A percentile compares a stretch with the other conserved stretches of the same genome.
Conservation (phyloP, 352 stramenopile species). For the Thalassiosira mediterranea region DNA sequence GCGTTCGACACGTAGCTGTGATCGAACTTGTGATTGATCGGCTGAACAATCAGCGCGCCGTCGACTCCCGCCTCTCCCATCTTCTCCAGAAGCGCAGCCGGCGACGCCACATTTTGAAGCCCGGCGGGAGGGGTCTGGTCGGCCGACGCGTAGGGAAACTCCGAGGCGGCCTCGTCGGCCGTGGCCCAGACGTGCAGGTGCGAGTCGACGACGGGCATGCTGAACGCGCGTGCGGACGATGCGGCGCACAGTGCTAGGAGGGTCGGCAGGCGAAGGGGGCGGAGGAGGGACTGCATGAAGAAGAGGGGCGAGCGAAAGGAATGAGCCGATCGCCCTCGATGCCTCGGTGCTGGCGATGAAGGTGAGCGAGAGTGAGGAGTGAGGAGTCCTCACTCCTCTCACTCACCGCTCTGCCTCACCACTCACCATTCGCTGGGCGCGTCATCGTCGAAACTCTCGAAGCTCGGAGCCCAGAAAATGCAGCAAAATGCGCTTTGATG, state of each 20-base stretch:
- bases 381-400: too few relatives aligned
- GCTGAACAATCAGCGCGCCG: slow-evolving; percentile 84
- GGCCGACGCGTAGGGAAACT: slow-evolving; percentile 67
- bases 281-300: background rate
- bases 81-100: slow-evolving; percentile 56
- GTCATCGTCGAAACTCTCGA: too few relatives aligned
- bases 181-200: slow-evolving; percentile 85
- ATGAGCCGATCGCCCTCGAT: background rate
- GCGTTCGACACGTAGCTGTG: slow-evolving; percentile 82
- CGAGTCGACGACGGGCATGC: slow-evolving; percentile 78
- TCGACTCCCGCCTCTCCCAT: slow-evolving; percentile 74
- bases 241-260: slow-evolving; percentile 15
- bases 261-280: background rate
- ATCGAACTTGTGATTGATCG: slow-evolving; percentile 88
- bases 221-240: slow-evolving; percentile 36
- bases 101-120: slow-evolving; percentile 66
- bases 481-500: slow-evolving; percentile 3
- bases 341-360: background rate
- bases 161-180: slow-evolving; percentile 44
- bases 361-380: background rate
- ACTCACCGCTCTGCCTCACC: too few relatives aligned
- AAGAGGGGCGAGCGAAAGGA: background rate
- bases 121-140: slow-evolving; percentile 68
- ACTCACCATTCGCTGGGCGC: too few relatives aligned
- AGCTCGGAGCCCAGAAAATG: too few relatives aligned